These are phyloP conservation scores for Anisodus acutangulus DNA, from an alignment of 257 asterid species.

Conservation along the genomic window DNA sequence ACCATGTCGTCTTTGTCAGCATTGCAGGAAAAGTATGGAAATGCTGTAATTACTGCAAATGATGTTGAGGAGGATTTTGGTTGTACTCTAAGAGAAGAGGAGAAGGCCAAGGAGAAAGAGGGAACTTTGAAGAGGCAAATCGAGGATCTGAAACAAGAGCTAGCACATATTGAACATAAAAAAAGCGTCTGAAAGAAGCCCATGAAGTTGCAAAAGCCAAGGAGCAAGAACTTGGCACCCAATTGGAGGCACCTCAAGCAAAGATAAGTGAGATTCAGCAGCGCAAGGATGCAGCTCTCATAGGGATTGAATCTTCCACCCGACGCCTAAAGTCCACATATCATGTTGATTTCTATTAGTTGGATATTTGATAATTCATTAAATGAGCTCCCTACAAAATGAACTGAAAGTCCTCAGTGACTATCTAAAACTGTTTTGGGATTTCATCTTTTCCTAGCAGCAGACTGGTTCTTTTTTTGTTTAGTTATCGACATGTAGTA, in stretches of 20 bases:
- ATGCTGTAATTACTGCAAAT: neutral
- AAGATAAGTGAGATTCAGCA: neutral
- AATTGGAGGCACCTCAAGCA: neutral
- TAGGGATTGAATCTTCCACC: neutral
- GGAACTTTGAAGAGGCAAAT: slow-evolving; percentile 1
- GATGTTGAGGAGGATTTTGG: neutral
- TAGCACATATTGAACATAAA: neutral
- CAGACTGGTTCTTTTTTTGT: neutral
- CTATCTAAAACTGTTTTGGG: neutral
- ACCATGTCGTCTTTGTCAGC: neutral
- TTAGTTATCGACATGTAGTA: neutral
- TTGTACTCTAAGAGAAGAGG: neutral
- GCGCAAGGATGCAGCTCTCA: neutral
- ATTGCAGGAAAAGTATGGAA: neutral
- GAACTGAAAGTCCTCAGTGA: neutral
- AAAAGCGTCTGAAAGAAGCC: neutral
- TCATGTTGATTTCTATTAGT: neutral
- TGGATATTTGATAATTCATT: neutral
- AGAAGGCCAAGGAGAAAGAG: neutral
- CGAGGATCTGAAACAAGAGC: neutral
- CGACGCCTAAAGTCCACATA: neutral
- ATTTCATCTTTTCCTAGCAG: neutral
- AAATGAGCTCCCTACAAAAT: neutral
- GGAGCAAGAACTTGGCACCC: neutral
- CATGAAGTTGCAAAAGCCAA: neutral